Percentiles rank a stretch among this genome's conserved stretches.
phyloP scores from a whole-genome alignment of 1,284 basidiomycete species.

The Cryptococcus sp. region DNA sequence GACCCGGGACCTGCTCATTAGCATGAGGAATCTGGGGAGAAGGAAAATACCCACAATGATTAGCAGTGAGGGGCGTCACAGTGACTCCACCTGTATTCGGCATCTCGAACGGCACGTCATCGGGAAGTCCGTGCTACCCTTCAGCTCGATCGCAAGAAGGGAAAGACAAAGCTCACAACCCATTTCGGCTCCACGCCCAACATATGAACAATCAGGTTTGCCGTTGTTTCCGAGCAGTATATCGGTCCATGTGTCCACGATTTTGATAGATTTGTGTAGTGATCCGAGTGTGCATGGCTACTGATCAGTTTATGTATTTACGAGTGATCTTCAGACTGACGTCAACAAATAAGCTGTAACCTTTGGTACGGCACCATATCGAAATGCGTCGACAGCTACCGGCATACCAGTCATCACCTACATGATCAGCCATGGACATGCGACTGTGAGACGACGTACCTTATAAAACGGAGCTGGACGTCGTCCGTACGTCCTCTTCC shows the following conservation, averaged over 20 bases:
- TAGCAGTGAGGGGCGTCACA: slow-evolving; percentile 94
- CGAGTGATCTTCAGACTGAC: slow-evolving; percentile 49
- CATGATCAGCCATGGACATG: neutral
- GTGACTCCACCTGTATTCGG: slow-evolving; percentile 79
- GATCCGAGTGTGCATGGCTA: slow-evolving; percentile 90
- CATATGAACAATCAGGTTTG: slow-evolving; percentile 84
- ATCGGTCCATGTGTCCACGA: slow-evolving; percentile 88
- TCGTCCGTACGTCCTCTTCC: slow-evolving; percentile 52
- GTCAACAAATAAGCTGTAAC: slow-evolving; percentile 85
- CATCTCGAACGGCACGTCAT: slow-evolving; percentile 68
- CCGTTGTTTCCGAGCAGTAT: slow-evolving; percentile 89
- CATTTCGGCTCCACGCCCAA: slow-evolving; percentile 80
- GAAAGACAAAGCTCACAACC: slow-evolving; percentile 58
- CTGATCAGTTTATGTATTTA: slow-evolving; percentile 2
- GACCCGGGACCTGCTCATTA: slow-evolving; percentile 70
- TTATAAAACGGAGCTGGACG: slow-evolving; percentile 90
- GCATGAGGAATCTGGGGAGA: neutral
- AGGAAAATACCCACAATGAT: slow-evolving; percentile 65
- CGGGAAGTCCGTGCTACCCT: slow-evolving; percentile 57
- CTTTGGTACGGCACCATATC: slow-evolving; percentile 82
- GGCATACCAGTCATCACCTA: slow-evolving; percentile 88
- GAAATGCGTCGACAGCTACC: slow-evolving; percentile 91
- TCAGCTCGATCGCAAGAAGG: slow-evolving; percentile 2
- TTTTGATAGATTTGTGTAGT: slow-evolving; percentile 83
- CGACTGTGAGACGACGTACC: slow-evolving; percentile 45